These are phyloP conservation scores for Crithidia fasciculata DNA, from an alignment of 208 protist species.

Conservation along the genomic window DNA sequence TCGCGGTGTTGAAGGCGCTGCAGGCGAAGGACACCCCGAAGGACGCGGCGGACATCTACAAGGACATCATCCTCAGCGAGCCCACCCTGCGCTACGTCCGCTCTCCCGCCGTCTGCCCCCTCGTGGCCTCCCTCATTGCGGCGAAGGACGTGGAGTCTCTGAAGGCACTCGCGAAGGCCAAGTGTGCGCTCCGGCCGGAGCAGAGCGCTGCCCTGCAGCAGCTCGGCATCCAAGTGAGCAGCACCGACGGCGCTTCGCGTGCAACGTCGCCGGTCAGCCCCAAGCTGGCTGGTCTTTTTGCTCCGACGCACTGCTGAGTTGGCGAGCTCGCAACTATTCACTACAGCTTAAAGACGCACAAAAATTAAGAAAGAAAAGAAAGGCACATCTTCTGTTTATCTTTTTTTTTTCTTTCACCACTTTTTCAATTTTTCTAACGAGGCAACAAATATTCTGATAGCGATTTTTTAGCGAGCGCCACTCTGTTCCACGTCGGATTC, in stretches of 20 bases:
- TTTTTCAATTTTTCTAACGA: neutral
- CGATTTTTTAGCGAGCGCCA: slow-evolving; percentile 9
- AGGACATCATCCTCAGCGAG: slow-evolving; percentile 38
- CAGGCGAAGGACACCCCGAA: slow-evolving; percentile 25
- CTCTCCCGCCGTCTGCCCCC: slow-evolving; percentile 29
- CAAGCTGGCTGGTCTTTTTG: slow-evolving; percentile 19
- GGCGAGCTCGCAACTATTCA: neutral
- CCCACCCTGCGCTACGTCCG: slow-evolving; percentile 36
- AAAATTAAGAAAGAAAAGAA: slow-evolving; percentile 21
- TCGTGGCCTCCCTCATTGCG: slow-evolving; percentile 40
- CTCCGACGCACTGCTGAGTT: slow-evolving; percentile 8
- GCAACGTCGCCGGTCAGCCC: slow-evolving; percentile 19
- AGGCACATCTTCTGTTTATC: slow-evolving; percentile 18
- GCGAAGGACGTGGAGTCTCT: slow-evolving; percentile 30
- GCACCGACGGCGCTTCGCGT: neutral
- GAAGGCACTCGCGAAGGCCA: slow-evolving; percentile 29
- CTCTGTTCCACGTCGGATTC: neutral
- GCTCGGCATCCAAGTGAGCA: slow-evolving; percentile 14
- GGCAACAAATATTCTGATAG: slow-evolving; percentile 9
- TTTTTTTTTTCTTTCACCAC: slow-evolving; percentile 15
- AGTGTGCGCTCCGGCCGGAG: slow-evolving; percentile 24
- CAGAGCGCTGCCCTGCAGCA: slow-evolving; percentile 13
- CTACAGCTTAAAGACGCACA: neutral
- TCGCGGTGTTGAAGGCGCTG: slow-evolving; percentile 36
- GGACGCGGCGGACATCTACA: slow-evolving; percentile 25